Percentiles rank a stretch among this genome's conserved stretches.
These are phyloP conservation scores for Collybiopsis confluens DNA, from an alignment of 768 basidiomycete species.

Conservation along the genomic window DNA sequence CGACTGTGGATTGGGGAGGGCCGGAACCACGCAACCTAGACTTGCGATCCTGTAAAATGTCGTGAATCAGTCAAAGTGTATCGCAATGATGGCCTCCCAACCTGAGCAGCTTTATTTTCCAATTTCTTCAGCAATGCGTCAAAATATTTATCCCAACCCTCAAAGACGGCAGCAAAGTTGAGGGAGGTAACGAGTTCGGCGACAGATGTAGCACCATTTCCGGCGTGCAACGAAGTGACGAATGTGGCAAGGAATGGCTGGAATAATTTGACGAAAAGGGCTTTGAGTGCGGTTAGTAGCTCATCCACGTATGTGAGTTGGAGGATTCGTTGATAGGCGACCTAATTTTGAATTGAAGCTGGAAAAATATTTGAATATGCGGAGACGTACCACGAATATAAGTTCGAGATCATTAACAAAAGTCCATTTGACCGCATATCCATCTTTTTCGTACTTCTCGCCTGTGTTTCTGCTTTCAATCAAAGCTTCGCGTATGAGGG, in stretches of 20 bases:
- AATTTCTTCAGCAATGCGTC: slow-evolving; percentile 69
- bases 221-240: slow-evolving; percentile 74
- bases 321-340: slow-evolving; percentile 94
- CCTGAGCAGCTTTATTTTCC: slow-evolving; percentile 73
- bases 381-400: slow-evolving; percentile 82
- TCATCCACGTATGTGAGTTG: slow-evolving; percentile 93
- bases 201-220: slow-evolving; percentile 41
- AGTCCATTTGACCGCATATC: slow-evolving; percentile 91
- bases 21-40: slow-evolving; percentile 48
- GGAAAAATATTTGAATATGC: neutral
- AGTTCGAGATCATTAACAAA: slow-evolving; percentile 94
- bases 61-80: slow-evolving; percentile 2
- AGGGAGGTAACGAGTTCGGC: slow-evolving; percentile 40
- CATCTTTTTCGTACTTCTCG: slow-evolving; percentile 88
- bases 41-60: slow-evolving; percentile 58
- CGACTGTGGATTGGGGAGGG: slow-evolving; percentile 29
- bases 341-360: slow-evolving; percentile 39
- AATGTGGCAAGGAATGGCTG: slow-evolving; percentile 81
- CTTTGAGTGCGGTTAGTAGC: slow-evolving; percentile 74
- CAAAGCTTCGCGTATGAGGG: slow-evolving; percentile 83
- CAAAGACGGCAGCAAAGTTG: slow-evolving; percentile 68
- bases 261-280: slow-evolving; percentile 83
- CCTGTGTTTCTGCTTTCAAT: slow-evolving; percentile 86
- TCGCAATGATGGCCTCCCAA: slow-evolving; percentile 19
- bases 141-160: slow-evolving; percentile 80